Conservation (phyloP, 2,329 filamentous ascomycete species). For the Atkinsonella hypoxylon region DNA sequence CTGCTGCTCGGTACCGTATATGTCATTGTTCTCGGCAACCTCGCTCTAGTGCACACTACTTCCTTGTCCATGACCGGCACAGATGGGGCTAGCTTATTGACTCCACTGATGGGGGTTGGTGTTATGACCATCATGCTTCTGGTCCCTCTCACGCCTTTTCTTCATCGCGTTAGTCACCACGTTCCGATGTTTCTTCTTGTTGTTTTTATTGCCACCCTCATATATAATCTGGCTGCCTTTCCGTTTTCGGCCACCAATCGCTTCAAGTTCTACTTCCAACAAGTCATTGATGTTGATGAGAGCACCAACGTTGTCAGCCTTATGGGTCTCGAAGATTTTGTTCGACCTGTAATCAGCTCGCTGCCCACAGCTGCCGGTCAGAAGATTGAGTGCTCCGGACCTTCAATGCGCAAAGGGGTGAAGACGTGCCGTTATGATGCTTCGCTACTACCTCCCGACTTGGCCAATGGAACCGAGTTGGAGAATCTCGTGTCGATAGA, state of each 20-base stretch:
- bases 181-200: conserved; percentile 65
- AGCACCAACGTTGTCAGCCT: conserved; percentile 60
- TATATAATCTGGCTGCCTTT: conserved; percentile 80
- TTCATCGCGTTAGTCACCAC: conserved; percentile 77
- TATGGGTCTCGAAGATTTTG: conserved; percentile 54
- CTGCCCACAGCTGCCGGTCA: conserved; percentile 61
- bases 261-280: conserved; percentile 80
- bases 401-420: conserved; percentile 31
- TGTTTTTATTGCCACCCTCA: conserved; percentile 60
- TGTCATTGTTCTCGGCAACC: conserved; percentile 64
- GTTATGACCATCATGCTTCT: conserved; percentile 59
- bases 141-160: conserved; percentile 67
- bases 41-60: conserved; percentile 59
- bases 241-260: conserved; percentile 72
- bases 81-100: conserved; percentile 63
- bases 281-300: conserved; percentile 65
- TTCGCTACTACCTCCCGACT: conserved; percentile 43
- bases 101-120: conserved; percentile 61
- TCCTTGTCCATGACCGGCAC: conserved; percentile 70
- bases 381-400: conserved; percentile 36
- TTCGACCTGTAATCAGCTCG: conserved; percentile 52
- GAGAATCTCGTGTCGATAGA: conserved; percentile 51
- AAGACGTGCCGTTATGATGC: conserved; percentile 61
- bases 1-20: conserved; percentile 67
- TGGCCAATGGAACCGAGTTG: conserved; percentile 36